Evolutionary conservation across 805 yeast genomes (phyloP).

Genomic region (Metschnikowia henanensis): DNA sequence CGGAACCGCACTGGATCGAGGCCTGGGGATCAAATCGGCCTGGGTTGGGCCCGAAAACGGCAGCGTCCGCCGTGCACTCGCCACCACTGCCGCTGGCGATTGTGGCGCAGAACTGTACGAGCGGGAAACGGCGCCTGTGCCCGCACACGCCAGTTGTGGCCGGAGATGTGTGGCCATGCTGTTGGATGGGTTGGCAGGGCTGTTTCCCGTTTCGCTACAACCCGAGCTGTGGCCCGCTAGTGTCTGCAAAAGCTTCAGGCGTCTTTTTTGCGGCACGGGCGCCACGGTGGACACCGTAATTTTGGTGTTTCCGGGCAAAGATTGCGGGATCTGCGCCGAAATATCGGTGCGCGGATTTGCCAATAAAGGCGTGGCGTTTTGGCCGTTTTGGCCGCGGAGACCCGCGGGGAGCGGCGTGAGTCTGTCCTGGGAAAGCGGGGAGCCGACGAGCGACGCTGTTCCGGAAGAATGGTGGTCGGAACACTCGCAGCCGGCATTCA

Average conservation of each 20-base stretch:
- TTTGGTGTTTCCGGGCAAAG: background rate
- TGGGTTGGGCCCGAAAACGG: constrained; percentile 5
- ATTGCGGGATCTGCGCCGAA: background rate
- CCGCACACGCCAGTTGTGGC: constrained; percentile 6
- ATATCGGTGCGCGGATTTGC: background rate
- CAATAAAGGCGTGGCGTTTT: background rate
- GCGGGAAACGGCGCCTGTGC: constrained; percentile 10
- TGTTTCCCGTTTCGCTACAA: constrained; percentile 12
- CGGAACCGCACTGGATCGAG: constrained; percentile 9
- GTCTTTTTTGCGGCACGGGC: constrained; percentile 15
- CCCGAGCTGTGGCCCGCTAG: constrained; percentile 7
- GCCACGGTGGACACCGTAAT: constrained; percentile 5
- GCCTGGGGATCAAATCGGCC: constrained; percentile 8
- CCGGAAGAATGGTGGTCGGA: background rate
- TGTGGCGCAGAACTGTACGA: constrained; percentile 16
- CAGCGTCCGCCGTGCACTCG: constrained; percentile 5
- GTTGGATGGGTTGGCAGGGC: constrained; percentile 7
- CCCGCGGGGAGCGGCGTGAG: background rate
- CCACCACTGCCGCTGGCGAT: constrained; percentile 12
- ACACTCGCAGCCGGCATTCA: background rate
- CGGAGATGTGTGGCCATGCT: constrained; percentile 9
- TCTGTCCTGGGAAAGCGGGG: background rate
- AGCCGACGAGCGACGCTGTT: background rate
- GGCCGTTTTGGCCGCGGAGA: background rate
- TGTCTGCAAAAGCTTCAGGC: constrained; percentile 11